phyloP scores from a whole-genome alignment of 1,139 yeast species.

The Magnusiomyces suaveolens region DNA sequence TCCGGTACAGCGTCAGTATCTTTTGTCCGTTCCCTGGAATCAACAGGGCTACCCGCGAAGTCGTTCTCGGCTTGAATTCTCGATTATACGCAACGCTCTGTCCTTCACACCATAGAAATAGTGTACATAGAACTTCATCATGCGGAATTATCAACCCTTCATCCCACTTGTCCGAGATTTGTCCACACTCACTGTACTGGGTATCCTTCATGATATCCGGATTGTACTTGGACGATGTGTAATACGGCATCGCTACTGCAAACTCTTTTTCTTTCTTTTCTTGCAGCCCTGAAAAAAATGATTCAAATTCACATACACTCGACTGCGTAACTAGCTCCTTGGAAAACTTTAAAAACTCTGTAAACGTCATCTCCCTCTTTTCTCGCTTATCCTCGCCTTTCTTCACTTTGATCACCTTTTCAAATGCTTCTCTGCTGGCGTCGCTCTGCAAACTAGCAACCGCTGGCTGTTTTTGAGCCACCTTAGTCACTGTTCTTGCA shows the following conservation, averaged over 20 bases:
- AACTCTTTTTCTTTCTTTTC: neutral
- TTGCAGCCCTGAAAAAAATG: neutral
- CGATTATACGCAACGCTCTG: slow-evolving; percentile 7
- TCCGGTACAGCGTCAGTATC: neutral
- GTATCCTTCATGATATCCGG: neutral
- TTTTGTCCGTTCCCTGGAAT: slow-evolving; percentile 11
- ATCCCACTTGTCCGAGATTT: slow-evolving; percentile 4
- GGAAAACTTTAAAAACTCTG: neutral
- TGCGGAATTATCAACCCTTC: slow-evolving; percentile 1
- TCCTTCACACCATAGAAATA: slow-evolving; percentile 4
- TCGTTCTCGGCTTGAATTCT: slow-evolving; percentile 12
- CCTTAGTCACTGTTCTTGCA: too few species aligned
- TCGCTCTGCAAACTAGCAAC: neutral
- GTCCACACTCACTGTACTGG: neutral
- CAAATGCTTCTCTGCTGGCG: neutral
- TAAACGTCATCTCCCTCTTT: too few species aligned
- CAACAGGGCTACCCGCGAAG: slow-evolving; percentile 8
- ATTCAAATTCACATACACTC: neutral
- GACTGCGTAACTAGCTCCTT: neutral
- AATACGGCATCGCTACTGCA: neutral
- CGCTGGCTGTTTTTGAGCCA: neutral
- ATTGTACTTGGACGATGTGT: too few species aligned
- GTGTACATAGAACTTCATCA: slow-evolving; percentile 1
- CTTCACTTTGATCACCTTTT: neutral
- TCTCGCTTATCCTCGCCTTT: too few species aligned